A percentile compares a stretch with the other conserved stretches of the same genome.
phyloP scores from a whole-genome alignment of 2,329 filamentous ascomycete genomes.

The Fusarium brachygibbosum region DNA sequence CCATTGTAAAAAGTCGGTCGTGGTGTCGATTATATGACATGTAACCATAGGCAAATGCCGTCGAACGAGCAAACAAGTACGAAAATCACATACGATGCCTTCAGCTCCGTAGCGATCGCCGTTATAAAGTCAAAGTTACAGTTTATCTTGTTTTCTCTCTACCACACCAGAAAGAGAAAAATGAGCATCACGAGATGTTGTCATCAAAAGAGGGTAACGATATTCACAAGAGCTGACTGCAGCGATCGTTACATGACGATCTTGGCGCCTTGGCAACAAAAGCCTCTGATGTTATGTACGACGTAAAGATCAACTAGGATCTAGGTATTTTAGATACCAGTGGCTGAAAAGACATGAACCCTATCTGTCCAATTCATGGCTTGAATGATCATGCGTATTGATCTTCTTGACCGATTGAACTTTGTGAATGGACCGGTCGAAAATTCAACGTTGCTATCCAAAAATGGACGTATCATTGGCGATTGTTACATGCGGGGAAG shows the following conservation, averaged over 20 bases:
- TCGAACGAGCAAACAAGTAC: neutral
- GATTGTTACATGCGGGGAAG: conserved; percentile 26
- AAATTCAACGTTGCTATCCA: conserved; percentile 2
- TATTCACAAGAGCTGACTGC: conserved; percentile 1
- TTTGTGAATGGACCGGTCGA: neutral
- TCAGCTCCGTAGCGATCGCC: neutral
- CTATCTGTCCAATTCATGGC: neutral
- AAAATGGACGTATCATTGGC: conserved; percentile 11
- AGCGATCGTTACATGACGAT: conserved; percentile 23
- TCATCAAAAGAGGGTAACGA: conserved; percentile 13
- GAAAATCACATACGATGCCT: neutral
- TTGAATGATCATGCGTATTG: neutral
- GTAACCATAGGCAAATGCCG: neutral
- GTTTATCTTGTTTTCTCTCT: neutral
- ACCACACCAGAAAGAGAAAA: conserved; percentile 15
- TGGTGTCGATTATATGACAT: neutral
- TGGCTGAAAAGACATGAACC: neutral
- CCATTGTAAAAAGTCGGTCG: neutral
- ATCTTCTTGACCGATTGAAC: neutral
- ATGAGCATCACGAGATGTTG: conserved; percentile 7
- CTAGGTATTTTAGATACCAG: neutral
- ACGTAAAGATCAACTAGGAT: neutral
- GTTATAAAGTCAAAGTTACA: conserved; percentile 3
- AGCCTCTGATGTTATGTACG: conserved; percentile 2
- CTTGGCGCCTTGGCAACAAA: conserved; percentile 32